Conservation (phyloP, 164 flowering plant genomes). For the Nymphaea thermarum region DNA sequence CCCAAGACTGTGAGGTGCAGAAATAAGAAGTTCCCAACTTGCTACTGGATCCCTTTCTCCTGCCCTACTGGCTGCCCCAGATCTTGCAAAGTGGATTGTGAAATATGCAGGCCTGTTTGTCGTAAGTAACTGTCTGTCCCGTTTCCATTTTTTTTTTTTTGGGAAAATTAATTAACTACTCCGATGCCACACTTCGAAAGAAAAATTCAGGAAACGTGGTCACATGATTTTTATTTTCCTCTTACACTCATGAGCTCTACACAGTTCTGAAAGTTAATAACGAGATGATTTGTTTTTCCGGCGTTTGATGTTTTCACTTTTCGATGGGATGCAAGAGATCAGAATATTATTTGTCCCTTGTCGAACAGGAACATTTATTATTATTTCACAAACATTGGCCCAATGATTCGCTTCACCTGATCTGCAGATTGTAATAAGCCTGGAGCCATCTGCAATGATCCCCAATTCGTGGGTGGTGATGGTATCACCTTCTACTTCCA, state of each 20-base stretch:
- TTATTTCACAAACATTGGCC: not conserved
- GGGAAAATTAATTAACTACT: no score
- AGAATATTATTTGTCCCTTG: not conserved
- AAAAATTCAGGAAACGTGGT: no score
- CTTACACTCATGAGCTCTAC: no score
- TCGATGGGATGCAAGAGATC: not conserved
- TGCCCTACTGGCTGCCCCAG: constrained; percentile 7
- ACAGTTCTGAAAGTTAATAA: not conserved
- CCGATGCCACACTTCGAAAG: no score
- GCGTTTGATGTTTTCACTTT: not conserved
- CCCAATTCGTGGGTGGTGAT: constrained; percentile 23
- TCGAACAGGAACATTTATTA: not conserved
- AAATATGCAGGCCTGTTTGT: constrained; percentile 12
- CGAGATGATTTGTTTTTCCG: not conserved
- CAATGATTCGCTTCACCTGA: not conserved
- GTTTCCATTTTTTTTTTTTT: no score
- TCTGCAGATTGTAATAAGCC: constrained; percentile 14
- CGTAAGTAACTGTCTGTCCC: constrained; percentile 4
- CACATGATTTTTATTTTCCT: no score
- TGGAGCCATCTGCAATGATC: constrained; percentile 20
- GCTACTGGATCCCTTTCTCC: not conserved
- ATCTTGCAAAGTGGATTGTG: constrained; percentile 5
- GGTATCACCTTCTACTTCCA: constrained; percentile 27
- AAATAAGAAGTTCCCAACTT: constrained; percentile 7
- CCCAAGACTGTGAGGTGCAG: constrained; percentile 14